Conservation (phyloP, 345 rosid genomes). For the Eucalyptus erythrocorys region DNA sequence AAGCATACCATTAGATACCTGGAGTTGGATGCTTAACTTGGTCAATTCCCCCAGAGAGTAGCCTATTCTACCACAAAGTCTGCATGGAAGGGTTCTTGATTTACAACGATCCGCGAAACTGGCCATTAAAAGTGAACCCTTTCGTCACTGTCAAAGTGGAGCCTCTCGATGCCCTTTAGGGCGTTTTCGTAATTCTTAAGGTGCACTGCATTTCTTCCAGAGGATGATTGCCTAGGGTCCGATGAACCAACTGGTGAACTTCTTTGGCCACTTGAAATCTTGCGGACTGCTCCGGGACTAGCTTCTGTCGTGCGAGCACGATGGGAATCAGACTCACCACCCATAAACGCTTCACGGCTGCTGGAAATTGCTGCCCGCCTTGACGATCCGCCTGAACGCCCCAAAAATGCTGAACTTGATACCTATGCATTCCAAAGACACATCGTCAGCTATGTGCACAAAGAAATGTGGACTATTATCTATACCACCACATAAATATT, state of each 20-base stretch:
- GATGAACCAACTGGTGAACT: constrained; percentile 44
- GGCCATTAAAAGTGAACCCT: constrained; percentile 28
- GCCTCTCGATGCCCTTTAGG: constrained; percentile 53
- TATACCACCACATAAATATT: not conserved
- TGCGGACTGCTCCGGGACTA: constrained; percentile 37
- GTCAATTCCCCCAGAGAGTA: not conserved
- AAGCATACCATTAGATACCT: not conserved
- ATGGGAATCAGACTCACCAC: constrained; percentile 49
- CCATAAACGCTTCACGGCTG: constrained; percentile 50
- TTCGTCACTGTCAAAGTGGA: constrained; percentile 47
- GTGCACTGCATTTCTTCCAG: constrained; percentile 32
- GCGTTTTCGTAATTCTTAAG: constrained; percentile 48
- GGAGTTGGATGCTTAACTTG: not conserved
- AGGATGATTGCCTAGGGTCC: constrained; percentile 44
- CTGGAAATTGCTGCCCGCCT: constrained; percentile 42
- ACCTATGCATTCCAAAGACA: constrained; percentile 17
- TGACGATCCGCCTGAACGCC: constrained; percentile 53
- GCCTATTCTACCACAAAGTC: not conserved
- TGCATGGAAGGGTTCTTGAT: constrained; percentile 6
- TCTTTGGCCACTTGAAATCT: constrained; percentile 35
- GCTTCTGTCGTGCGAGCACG: constrained; percentile 33
- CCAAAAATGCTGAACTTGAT: constrained; percentile 43
- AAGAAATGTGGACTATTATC: not conserved
- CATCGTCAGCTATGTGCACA: not conserved
- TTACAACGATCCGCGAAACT: constrained; percentile 9